A percentile compares a stretch with the other conserved stretches of the same genome.
These are phyloP conservation scores for Verruconis gallopava DNA, from an alignment of 2,329 filamentous ascomycete genomes.

Conservation along the genomic window DNA sequence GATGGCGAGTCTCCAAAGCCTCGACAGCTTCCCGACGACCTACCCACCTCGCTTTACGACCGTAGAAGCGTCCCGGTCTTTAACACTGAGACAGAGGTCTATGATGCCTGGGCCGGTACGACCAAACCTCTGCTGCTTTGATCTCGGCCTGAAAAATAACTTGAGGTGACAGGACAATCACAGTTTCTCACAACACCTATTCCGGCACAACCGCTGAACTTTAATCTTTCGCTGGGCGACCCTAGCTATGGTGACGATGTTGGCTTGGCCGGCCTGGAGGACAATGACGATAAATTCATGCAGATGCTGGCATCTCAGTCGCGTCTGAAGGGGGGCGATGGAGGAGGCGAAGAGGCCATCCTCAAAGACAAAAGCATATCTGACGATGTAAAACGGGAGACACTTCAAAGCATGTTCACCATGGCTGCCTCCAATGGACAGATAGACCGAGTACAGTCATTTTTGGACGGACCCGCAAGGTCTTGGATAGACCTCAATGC, in stretches of 20 bases:
- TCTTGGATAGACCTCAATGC: constrained; percentile 72
- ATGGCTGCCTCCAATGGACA: constrained; percentile 97
- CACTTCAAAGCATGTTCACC: constrained; percentile 76
- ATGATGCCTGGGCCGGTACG: constrained; percentile 94
- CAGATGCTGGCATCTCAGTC: constrained; percentile 94
- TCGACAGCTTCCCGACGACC: constrained; percentile 59
- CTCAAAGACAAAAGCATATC: constrained; percentile 61
- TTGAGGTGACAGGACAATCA: constrained; percentile 58
- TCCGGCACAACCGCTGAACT: constrained; percentile 69
- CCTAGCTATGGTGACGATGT: constrained; percentile 37
- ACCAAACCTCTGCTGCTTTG: constrained; percentile 18
- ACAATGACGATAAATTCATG: constrained; percentile 80
- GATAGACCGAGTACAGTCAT: constrained; percentile 61
- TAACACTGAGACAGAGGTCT: constrained; percentile 82
- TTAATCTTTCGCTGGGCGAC: constrained; percentile 64
- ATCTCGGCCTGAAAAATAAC: too few relatives aligned
- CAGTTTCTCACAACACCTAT: constrained; percentile 86
- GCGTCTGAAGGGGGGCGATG: constrained; percentile 57
- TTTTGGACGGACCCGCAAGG: constrained; percentile 60
- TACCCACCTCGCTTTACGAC: constrained; percentile 87
- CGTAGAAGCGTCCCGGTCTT: constrained; percentile 54
- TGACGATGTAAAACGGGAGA: constrained; percentile 62
- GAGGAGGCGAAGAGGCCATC: constrained; percentile 61
- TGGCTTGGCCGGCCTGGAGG: constrained; percentile 45
- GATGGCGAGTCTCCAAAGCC: constrained; percentile 19